Percentiles rank a stretch among this genome's conserved stretches.
These are phyloP conservation scores for Daldinia grandis DNA, from an alignment of 495 filamentous ascomycete species.

Conservation along the genomic window DNA sequence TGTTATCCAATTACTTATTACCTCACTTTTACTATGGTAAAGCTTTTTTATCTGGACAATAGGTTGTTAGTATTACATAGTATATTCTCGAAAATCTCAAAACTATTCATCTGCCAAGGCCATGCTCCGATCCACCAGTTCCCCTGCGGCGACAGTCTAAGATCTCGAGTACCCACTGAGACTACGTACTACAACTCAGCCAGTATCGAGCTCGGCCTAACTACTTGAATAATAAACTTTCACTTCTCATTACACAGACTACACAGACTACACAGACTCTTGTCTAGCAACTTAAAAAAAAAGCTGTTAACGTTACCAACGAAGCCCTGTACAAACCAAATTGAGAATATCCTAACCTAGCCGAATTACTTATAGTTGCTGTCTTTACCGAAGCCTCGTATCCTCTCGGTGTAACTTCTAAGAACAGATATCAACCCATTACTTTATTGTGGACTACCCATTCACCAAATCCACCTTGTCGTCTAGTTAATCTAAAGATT, in stretches of 20 bases:
- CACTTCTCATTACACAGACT: neutral
- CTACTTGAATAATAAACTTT: slow-evolving; percentile 20
- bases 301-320: neutral
- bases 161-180: slow-evolving; percentile 22
- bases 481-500: neutral
- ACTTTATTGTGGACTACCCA: slow-evolving; percentile 3
- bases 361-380: neutral
- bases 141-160: neutral
- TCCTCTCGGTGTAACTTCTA: slow-evolving; percentile 11
- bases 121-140: slow-evolving; percentile 7
- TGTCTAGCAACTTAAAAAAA: slow-evolving; percentile 2
- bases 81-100: neutral
- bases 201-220: slow-evolving; percentile 4
- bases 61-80: too few species aligned
- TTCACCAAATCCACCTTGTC: slow-evolving; percentile 1
- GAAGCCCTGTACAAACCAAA: slow-evolving; percentile 15
- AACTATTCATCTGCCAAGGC: slow-evolving; percentile 7
- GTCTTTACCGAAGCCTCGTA: slow-evolving; percentile 1
- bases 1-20: slow-evolving; percentile 1
- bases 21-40: neutral
- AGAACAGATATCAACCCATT: slow-evolving; percentile 1
- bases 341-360: neutral
- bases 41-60: neutral
- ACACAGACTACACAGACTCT: neutral
- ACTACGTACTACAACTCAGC: slow-evolving; percentile 21